phyloP scores from a whole-genome alignment of 2,329 filamentous ascomycete species.

The Acarospora socialis region DNA sequence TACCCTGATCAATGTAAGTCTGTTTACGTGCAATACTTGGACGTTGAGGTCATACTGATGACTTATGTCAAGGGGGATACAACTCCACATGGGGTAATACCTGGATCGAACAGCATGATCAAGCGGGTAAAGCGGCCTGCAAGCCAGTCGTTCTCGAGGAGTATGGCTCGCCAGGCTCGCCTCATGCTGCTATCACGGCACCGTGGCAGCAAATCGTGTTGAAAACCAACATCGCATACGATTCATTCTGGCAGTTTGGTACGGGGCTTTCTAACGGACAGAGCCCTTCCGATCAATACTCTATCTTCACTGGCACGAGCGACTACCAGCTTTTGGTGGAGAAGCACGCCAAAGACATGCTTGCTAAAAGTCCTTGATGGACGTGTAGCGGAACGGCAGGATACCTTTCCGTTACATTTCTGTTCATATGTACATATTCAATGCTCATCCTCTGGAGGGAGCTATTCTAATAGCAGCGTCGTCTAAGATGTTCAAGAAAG shows the following conservation, averaged over 20 bases:
- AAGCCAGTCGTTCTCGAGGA: conserved; percentile 31
- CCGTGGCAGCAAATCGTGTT: conserved; percentile 25
- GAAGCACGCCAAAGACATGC: conserved; percentile 10
- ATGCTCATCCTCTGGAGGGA: too few species aligned
- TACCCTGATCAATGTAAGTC: conserved; percentile 33
- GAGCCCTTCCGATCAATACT: conserved; percentile 11
- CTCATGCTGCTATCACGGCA: conserved; percentile 15
- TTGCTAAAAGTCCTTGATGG: conserved; percentile 9
- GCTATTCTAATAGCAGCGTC: too few species aligned
- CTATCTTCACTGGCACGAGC: conserved; percentile 9
- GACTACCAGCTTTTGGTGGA: conserved; percentile 8
- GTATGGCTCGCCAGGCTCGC: conserved; percentile 22
- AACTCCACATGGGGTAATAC: conserved; percentile 29
- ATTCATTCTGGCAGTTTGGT: conserved; percentile 27
- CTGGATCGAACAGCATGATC: conserved; percentile 35
- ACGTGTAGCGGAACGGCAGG: not conserved
- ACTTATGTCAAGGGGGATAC: conserved; percentile 20
- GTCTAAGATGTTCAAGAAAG: too few species aligned
- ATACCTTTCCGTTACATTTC: conserved; percentile 2
- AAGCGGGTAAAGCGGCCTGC: conserved; percentile 22
- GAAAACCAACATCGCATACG: conserved; percentile 22
- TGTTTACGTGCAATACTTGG: too few species aligned
- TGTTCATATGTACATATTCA: conserved; percentile 1
- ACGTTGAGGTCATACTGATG: too few species aligned
- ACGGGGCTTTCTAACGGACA: conserved; percentile 6